Base-by-base conservation (phyloP, 1,139 yeast genomes). In the Barnettozyma hawaiiensis region DNA sequence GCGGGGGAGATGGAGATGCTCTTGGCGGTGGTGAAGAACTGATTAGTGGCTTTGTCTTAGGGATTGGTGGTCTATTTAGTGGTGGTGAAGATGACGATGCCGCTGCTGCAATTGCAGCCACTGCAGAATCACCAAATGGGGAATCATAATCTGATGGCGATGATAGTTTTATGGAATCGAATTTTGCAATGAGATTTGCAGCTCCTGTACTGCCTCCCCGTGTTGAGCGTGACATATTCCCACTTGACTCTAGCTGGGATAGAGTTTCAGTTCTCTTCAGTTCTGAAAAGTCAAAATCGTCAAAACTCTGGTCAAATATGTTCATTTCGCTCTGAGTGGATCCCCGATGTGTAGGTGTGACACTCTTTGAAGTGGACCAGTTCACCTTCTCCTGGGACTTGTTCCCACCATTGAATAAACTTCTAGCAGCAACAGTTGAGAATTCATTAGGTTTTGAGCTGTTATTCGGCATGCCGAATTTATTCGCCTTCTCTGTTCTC, bases 351-450 rank as follows among this genome's bases (percentile, higher is more conserved):
- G 20, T 19, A 31, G n/a, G 37, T 35, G n/a, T 34, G n/a, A 37
- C 20, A 12, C 66, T 62, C 35, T 56, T 57, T 1, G 69, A 63
- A 5, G 67, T 65, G 10, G 71, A 59, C 65, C 67, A 65, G 11
- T 62, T 55, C 21, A 42, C 11, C 20, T 31, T 39, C 22, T 28
- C 39, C 14, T 33, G 36, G 0, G 44, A 19, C 19, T 38, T 19
- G 32, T 36, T 31, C 42, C 40, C 18, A 33, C 42, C 23, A 39
- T 39, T 32, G 49, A 44, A 39, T 15, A 72, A 67, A 2, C 67
- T 52, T 33, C 64, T 65, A 1, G 82, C 82, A 2, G 82, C 81
- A 31, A 61, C 56, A 43, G 57, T 64, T 4, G 73, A 69, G 26
- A 49, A 39, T 7, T 61, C 54, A 12, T 66, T 63, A 3, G 75